These are phyloP conservation scores for Ophiocordyceps australis DNA, from an alignment of 2,329 filamentous ascomycete genomes.

Conservation along the genomic window DNA sequence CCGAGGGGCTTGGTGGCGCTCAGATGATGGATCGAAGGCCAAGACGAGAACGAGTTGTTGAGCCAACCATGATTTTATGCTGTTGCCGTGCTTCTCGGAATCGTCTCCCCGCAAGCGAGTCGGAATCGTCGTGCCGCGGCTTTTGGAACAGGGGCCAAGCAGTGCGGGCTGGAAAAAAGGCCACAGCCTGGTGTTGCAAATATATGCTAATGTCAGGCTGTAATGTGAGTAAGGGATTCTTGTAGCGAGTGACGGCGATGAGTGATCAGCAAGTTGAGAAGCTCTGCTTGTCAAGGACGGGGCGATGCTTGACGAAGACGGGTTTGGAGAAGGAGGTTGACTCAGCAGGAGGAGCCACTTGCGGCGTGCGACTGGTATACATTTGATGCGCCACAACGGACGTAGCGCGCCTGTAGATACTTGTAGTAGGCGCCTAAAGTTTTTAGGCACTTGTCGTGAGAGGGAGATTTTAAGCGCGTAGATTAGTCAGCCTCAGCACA, in stretches of 20 bases:
- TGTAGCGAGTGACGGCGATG: no score
- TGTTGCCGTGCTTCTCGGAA: no score
- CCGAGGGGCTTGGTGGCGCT: slow-evolving; percentile 18
- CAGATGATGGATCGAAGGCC: no score
- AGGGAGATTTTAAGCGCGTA: no score
- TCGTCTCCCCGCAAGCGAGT: no score
- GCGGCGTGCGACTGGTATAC: not conserved
- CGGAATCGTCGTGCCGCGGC: not conserved
- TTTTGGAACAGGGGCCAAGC: not conserved
- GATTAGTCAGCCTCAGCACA: no score
- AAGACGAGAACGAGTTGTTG: no score
- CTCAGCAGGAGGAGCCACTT: not conserved
- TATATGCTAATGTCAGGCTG: no score
- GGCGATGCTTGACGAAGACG: not conserved
- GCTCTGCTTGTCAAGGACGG: not conserved
- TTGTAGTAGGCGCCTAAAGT: no score
- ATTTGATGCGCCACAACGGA: no score
- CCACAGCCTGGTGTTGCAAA: not conserved
- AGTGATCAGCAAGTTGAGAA: not conserved
- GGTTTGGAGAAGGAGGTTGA: not conserved
- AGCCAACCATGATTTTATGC: not conserved
- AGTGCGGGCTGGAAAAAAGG: not conserved
- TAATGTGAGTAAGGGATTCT: no score
- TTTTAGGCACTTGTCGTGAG: no score
- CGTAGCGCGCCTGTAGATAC: not conserved